Conservation (phyloP, 148 eudicot species). For the Amaranthus palmeri region DNA sequence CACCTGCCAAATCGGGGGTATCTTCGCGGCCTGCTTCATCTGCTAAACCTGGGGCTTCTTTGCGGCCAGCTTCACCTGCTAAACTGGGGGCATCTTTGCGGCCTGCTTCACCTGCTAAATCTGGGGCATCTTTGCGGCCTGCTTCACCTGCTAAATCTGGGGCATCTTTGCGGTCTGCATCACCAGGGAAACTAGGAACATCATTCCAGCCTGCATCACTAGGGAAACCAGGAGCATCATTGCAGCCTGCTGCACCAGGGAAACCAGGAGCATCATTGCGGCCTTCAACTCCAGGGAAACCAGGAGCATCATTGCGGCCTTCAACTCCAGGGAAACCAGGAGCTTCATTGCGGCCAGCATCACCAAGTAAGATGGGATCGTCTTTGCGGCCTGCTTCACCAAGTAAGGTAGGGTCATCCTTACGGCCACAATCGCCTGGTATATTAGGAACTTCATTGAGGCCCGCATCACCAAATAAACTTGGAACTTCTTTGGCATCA, state of each 20-base stretch:
- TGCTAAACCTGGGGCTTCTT: not conserved
- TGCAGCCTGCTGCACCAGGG: slow-evolving; percentile 39
- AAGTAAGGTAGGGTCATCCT: slow-evolving; percentile 19
- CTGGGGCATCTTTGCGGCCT: slow-evolving; percentile 23
- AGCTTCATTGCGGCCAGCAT: slow-evolving; percentile 24
- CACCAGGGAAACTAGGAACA: slow-evolving; percentile 15
- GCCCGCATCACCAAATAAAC: slow-evolving; percentile 42
- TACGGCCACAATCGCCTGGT: slow-evolving; percentile 41
- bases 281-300: slow-evolving; percentile 9
- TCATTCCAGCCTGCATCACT: slow-evolving; percentile 46
- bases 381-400: slow-evolving; percentile 6
- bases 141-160: slow-evolving; percentile 36
- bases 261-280: slow-evolving; percentile 11
- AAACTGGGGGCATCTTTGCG: slow-evolving; percentile 31
- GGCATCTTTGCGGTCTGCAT: slow-evolving; percentile 1
- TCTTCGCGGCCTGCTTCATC: slow-evolving; percentile 35
- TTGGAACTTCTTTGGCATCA: slow-evolving; percentile 6
- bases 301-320: slow-evolving; percentile 26
- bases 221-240: not conserved
- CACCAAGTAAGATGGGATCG: slow-evolving; percentile 35
- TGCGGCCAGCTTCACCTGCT: slow-evolving; percentile 1
- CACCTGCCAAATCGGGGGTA: too few relatives aligned
- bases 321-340: slow-evolving; percentile 35
- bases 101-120: slow-evolving; percentile 30
- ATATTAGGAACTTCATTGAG: slow-evolving; percentile 17